These are phyloP conservation scores for Turritis glabra DNA, from an alignment of 345 rosid genomes.

Conservation along the genomic window DNA sequence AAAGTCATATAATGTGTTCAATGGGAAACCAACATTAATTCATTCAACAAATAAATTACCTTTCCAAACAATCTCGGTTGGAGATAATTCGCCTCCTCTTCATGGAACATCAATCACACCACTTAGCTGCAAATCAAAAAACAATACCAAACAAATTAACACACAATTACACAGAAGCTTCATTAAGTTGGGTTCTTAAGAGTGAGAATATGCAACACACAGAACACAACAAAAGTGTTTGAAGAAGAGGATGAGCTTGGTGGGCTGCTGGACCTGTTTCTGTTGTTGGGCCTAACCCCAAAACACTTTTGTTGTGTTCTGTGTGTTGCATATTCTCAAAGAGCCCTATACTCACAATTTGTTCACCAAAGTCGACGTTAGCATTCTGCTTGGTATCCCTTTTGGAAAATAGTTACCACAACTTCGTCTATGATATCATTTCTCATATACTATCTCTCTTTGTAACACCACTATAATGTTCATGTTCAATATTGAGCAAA, in stretches of 20 bases:
- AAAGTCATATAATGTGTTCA: not conserved
- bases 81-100: slow-evolving; percentile 67
- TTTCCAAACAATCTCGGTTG: slow-evolving; percentile 91
- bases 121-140: slow-evolving; percentile 63
- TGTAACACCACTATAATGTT: too few relatives aligned
- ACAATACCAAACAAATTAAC: not conserved
- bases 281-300: too few relatives aligned
- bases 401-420: slow-evolving; percentile 81
- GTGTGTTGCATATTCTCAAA: too few relatives aligned
- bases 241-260: too few relatives aligned
- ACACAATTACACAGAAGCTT: not conserved
- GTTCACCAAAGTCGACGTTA: slow-evolving; percentile 77
- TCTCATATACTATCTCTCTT: too few relatives aligned
- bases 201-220: too few relatives aligned
- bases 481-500: too few relatives aligned
- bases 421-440: too few relatives aligned
- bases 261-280: too few relatives aligned
- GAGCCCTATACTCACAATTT: slow-evolving; percentile 71
- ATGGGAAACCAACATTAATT: not conserved
- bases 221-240: too few relatives aligned
- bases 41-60: slow-evolving; percentile 45
- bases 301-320: too few relatives aligned
- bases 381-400: slow-evolving; percentile 63
- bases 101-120: slow-evolving; percentile 65
- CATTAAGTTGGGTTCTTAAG: not conserved